Evolutionary conservation across 176 grass and related monocot genomes (phyloP), one percentile per base, ranked within the genome.

Genomic region (Puya raimondii): DNA sequence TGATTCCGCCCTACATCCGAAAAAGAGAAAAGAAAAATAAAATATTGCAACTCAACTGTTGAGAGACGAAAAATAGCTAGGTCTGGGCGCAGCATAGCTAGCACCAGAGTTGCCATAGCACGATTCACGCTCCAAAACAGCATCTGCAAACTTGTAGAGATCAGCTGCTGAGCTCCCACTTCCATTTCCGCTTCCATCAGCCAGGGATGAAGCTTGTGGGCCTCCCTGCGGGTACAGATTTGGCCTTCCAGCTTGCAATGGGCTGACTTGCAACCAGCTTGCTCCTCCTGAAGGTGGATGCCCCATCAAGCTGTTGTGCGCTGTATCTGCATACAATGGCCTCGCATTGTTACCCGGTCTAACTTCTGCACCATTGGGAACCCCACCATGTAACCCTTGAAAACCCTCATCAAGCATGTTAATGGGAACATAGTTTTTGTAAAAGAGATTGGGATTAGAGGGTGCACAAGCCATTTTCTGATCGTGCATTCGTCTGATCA

Each of bases 81-180:
- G 65, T 17, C 18, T 17, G 12, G 74, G 9, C 10, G 5, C 14
- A 8, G 63, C 51, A 12, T 68, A 57, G 27, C 65, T 76, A 57
- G 51, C 53, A 26, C 65, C 25, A 20, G 52, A 16, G 20, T 49
- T 61, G 14, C 18, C 11, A 20, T 59, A 69, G 27, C 57, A 47
- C 54, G 51, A 54, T 57, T 77, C 64, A 4, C 52, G 74, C n/a
- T 77, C 29, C n/a, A 77, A 13, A 69, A 63, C 75, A 11, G 17
- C 13, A 50, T 77, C 65, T 3, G 42, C 66, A 29, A 69, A 77
- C 1, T 63, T 51, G 50, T 77, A 77, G 9, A 76, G 26, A 13
- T 54, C 26, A n/a, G 65, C 12, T 21, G 29, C 8, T 50, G 66
- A 69, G 7, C 66, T 69, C 53, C 65, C 20, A 7, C 50, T 3